These are phyloP conservation scores for Allium sativum DNA, from an alignment of 106 monocot genomes.

Conservation along the genomic window DNA sequence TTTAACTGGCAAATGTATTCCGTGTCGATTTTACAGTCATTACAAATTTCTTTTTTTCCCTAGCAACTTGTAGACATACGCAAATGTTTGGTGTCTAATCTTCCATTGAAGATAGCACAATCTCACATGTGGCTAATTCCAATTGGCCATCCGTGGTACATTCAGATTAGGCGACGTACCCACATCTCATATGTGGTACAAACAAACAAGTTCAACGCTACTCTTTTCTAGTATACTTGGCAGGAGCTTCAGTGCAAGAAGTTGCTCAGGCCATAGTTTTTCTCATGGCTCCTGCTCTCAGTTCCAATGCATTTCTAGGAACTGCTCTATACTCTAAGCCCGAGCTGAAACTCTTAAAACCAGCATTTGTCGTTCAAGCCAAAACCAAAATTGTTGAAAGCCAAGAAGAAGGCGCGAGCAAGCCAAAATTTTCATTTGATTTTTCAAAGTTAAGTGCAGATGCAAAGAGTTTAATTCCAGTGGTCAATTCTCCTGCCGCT, in stretches of 20 bases:
- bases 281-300: slow-evolving; percentile 61
- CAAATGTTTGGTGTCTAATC: slow-evolving; percentile 15
- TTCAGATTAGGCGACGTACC: neutral
- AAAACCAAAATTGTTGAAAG: neutral
- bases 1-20: no score
- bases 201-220: no score
- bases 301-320: slow-evolving; percentile 32
- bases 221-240: neutral
- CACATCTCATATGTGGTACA: neutral
- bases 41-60: no score
- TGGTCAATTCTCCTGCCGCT: slow-evolving; percentile 23
- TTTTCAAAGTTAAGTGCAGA: slow-evolving; percentile 23
- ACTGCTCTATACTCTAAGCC: slow-evolving; percentile 14
- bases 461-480: slow-evolving; percentile 48
- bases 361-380: slow-evolving; percentile 15
- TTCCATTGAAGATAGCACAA: slow-evolving; percentile 10
- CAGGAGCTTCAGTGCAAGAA: neutral
- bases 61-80: neutral
- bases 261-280: neutral
- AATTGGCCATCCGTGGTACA: slow-evolving; percentile 9
- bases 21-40: no score
- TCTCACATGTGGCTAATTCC: slow-evolving; percentile 9
- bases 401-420: neutral
- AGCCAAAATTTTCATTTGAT: slow-evolving; percentile 34
- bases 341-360: neutral